These are phyloP conservation scores for Erodium trifolium DNA, from an alignment of 441 rosid species.

Conservation along the genomic window DNA sequence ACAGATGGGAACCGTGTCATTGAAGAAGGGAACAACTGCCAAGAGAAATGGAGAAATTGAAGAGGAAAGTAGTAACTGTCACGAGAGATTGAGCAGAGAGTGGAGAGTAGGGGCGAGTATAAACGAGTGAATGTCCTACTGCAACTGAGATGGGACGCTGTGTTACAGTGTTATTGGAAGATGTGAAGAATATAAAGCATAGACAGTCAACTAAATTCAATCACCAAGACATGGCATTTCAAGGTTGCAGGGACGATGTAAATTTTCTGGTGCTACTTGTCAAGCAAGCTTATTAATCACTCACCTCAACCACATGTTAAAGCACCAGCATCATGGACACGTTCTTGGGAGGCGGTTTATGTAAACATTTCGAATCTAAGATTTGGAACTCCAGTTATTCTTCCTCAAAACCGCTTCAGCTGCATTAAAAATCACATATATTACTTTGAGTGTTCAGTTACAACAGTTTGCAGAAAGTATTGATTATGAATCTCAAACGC, in stretches of 20 bases:
- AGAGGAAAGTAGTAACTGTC: too few species aligned
- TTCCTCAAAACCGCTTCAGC: conserved; percentile 90
- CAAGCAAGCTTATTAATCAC: background rate
- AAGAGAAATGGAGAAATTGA: too few species aligned
- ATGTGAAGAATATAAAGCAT: background rate
- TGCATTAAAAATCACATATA: conserved; percentile 15
- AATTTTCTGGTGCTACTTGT: background rate
- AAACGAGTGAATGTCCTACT: too few species aligned
- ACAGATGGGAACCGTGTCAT: too few species aligned
- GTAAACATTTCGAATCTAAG: conserved; percentile 89
- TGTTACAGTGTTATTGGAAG: too few species aligned
- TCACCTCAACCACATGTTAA: conserved; percentile 97
- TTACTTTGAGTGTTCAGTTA: background rate
- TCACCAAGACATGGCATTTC: background rate
- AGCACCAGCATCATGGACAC: conserved; percentile 95
- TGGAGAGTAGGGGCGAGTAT: too few species aligned
- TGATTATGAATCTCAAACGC: background rate
- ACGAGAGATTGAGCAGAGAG: too few species aligned
- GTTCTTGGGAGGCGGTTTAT: conserved; percentile 89
- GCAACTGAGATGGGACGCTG: too few species aligned
- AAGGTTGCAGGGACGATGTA: background rate
- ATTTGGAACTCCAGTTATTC: conserved; percentile 93
- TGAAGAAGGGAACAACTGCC: too few species aligned
- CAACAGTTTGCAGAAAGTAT: background rate
- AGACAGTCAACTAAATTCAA: conserved; percentile 1